Evolutionary conservation across 164 flowering plant genomes (phyloP).

Genomic region (Amborella trichopoda): DNA sequence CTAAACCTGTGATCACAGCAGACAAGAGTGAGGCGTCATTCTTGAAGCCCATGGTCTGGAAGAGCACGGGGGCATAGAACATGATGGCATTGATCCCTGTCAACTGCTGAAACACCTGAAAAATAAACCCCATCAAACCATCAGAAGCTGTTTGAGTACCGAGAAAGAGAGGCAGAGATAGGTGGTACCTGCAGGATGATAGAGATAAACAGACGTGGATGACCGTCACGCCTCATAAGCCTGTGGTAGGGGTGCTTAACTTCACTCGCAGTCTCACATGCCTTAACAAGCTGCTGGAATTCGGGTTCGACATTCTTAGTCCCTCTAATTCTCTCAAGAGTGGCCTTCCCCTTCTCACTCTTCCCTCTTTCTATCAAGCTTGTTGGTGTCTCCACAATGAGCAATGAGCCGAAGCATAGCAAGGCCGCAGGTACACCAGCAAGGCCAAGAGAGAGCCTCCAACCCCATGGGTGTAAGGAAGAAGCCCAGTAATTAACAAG

Average conservation of each 20-base stretch:
- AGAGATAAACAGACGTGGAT: slow-evolving; percentile 20
- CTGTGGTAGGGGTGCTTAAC: slow-evolving; percentile 12
- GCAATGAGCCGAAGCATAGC: slow-evolving; percentile 15
- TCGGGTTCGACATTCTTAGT: slow-evolving; percentile 15
- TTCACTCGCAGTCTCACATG: slow-evolving; percentile 11
- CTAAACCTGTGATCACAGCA: slow-evolving; percentile 17
- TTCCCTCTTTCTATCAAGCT: slow-evolving; percentile 24
- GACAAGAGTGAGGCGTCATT: slow-evolving; percentile 14
- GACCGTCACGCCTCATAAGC: slow-evolving; percentile 8
- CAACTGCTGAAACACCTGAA: slow-evolving; percentile 22
- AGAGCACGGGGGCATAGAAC: slow-evolving; percentile 27
- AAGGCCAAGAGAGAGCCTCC: slow-evolving; percentile 23
- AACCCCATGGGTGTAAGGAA: slow-evolving; percentile 16
- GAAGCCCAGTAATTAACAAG: slow-evolving; percentile 18
- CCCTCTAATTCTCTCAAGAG: slow-evolving; percentile 18
- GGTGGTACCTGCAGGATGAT: slow-evolving; percentile 14
- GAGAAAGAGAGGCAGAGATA: too few relatives aligned
- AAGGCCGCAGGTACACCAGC: slow-evolving; percentile 22
- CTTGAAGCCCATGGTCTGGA: slow-evolving; percentile 18
- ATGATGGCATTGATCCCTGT: slow-evolving; percentile 27
- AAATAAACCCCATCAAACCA: too few relatives aligned
- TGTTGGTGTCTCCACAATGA: slow-evolving; percentile 30
- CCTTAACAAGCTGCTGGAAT: slow-evolving; percentile 10
- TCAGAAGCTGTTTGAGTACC: too few relatives aligned
- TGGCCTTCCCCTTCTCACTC: slow-evolving; percentile 8